Base-by-base conservation (phyloP, 192 early-diverging fungal genomes). In the Backusella australiensis region DNA sequence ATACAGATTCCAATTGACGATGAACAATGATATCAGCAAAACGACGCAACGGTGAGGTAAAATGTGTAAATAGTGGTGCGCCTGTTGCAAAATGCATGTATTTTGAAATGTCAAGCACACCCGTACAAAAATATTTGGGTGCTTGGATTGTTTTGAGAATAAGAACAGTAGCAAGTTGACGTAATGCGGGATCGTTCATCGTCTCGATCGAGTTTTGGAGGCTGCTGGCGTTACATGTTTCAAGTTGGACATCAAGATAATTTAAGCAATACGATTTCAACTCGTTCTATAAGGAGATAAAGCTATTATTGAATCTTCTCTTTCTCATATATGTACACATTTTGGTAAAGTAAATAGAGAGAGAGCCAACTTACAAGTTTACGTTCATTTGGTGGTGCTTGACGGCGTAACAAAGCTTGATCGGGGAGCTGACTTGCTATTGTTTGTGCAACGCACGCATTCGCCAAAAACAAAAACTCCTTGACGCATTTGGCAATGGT, bases 1-100 rank as follows among this genome's bases (percentile, higher is more conserved):
- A 75, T 21, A 82, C 80, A 0, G 94, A 93, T 52, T 94, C 92
- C 21, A 99, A 81, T 76, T 96, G 85, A 4, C 98, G 90, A 78
- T 99, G 97, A n/a, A 98, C 97, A 81, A 97, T 89, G 70, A 99
- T 90, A 85, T 99, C 97, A 36, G 98, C 91, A 81, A 98, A 99
- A 29, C 98, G 94, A 71, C 95, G 95, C 79, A 97, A 97, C 1
- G 98, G 98, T 3, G 93, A 93, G 7, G 97, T 99, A 78, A 99
- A 99, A 78, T 99, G 98, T 14, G 98, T 98, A 86, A 97, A 99
- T 46, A 99, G 93, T 2, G 86, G 89, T 3, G 90, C 89, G 35
- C 96, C 94, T 71, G 98, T 84, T 49, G 97, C 95, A 75, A 98
- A 99, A 82, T 99, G 97, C 35, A 85, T 85, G 85, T 92, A 98